A percentile compares a stretch with the other conserved stretches of the same genome.
Evolutionary conservation across 2,329 filamentous ascomycete species (phyloP).

Genomic region (Neofusicoccum laricinum): DNA sequence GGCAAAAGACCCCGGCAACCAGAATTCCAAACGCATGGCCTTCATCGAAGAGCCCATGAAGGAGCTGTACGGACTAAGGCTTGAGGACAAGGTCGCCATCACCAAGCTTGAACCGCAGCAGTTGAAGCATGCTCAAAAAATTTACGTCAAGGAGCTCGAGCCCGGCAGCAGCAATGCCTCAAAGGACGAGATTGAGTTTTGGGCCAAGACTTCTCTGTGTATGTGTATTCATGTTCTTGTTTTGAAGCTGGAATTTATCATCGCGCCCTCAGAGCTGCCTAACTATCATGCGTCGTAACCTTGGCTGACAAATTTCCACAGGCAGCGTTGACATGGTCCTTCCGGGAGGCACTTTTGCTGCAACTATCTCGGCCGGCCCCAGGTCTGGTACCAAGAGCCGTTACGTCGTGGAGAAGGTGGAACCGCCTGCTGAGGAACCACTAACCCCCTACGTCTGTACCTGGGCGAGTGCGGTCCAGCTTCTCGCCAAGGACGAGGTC

Average conservation of each 20-base stretch:
- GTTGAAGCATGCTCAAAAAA: constrained; percentile 29
- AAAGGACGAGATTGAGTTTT: constrained; percentile 28
- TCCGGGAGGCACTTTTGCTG: constrained; percentile 67
- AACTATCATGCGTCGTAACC: neutral
- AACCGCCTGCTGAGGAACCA: constrained; percentile 28
- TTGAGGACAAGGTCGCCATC: constrained; percentile 68
- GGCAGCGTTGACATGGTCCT: constrained; percentile 66
- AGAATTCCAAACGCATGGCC: constrained; percentile 33
- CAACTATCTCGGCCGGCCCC: constrained; percentile 27
- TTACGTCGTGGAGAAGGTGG: constrained; percentile 61
- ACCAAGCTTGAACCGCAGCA: constrained; percentile 44
- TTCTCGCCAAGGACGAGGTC: constrained; percentile 17
- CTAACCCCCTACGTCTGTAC: constrained; percentile 31
- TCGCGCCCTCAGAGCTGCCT: neutral
- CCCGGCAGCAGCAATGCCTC: constrained; percentile 21
- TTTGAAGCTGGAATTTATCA: neutral
- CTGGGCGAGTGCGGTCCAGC: constrained; percentile 24
- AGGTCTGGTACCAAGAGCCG: constrained; percentile 56
- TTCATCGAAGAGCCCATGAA: constrained; percentile 73
- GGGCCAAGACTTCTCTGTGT: constrained; percentile 33
- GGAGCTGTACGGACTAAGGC: constrained; percentile 67
- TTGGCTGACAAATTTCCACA: constrained; percentile 26
- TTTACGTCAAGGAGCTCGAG: constrained; percentile 25
- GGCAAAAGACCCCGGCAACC: constrained; percentile 44
- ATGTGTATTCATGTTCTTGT: constrained; percentile 14